Base-by-base conservation (phyloP, 768 basidiomycete genomes). In the Neoboletus brunneissimus region DNA sequence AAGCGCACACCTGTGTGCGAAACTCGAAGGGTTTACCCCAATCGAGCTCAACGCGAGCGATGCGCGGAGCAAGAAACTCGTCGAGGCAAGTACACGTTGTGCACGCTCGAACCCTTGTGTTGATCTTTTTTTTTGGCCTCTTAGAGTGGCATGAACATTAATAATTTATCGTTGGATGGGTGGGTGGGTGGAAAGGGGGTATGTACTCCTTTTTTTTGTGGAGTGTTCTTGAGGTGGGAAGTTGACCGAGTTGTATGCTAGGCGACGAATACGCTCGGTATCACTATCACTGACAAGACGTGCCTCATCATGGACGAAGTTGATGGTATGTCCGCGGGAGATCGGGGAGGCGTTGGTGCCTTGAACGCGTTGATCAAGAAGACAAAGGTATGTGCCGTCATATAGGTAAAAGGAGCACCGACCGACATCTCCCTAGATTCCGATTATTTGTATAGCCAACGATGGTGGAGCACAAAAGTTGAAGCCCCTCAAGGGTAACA, bases 251-350 rank as follows among this genome's bases (percentile, higher is more conserved):
- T 15, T 38, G 3, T n/a, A 23, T 7, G 22, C 35, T 55, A 82
- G 86, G 72, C 73, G 22, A 84, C 82, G 10, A 91, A 89, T 58
- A 81, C 84, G 1, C 74, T 83, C 2, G 94, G 89, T 3, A 77
- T 95, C 2, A 67, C 76, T 16, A 85, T 98, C 60, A 94, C 89
- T 0, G 83, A 89, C 63, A 84, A 79, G 68, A 83, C 89, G 0
- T 92, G 94, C 61, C 76, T 99, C 44, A 98, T 99, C 68, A 98
- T 99, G 96, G 97, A 99, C 66, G 97, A 99, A 70, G 96, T 98
- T 3, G 97, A 99, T 62, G 97, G 97, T 1, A 99, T 98, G 95
- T 96, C 94, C 6, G 91, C 91, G 4, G 97, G 97, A 18, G 97
- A 99, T 72, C 81, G 97, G 44, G 97, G 97, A 16, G 97, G 97